These are phyloP conservation scores for Tricholoma saponaceum DNA, from an alignment of 768 basidiomycete species.

Conservation along the genomic window DNA sequence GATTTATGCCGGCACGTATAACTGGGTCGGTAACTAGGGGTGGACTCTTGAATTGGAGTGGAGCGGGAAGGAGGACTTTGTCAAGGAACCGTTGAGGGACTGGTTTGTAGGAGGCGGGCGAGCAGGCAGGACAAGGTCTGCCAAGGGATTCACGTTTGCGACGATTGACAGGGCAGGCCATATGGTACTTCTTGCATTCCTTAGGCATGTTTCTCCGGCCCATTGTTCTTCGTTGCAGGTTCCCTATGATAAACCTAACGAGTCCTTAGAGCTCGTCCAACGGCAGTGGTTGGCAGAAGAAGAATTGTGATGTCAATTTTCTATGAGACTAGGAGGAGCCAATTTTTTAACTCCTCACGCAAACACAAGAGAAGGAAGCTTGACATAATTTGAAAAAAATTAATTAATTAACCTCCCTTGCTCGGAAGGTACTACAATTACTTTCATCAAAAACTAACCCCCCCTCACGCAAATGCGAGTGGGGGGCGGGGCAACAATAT, in stretches of 20 bases:
- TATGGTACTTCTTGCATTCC: constrained; percentile 41
- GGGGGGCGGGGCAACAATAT: no score
- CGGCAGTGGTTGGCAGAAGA: constrained; percentile 38
- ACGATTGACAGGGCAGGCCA: constrained; percentile 59
- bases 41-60: constrained; percentile 61
- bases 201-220: neutral
- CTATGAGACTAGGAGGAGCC: no score
- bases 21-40: constrained; percentile 57
- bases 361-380: no score
- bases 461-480: no score
- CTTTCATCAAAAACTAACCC: no score
- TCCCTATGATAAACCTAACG: constrained; percentile 57
- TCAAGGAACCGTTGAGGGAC: constrained; percentile 34
- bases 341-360: no score
- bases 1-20: constrained; percentile 52
- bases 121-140: constrained; percentile 54
- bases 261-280: constrained; percentile 43
- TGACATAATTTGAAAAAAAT: no score
- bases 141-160: constrained; percentile 55
- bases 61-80: constrained; percentile 50
- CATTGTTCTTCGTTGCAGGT: constrained; percentile 28
- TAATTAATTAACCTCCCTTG: no score
- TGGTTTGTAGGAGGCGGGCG: constrained; percentile 53
- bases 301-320: constrained; percentile 14
- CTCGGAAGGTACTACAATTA: no score